A percentile compares a stretch with the other conserved stretches of the same genome.
Conservation (phyloP, 371 early-diverging fungal genomes). For the Mucor indicus region DNA sequence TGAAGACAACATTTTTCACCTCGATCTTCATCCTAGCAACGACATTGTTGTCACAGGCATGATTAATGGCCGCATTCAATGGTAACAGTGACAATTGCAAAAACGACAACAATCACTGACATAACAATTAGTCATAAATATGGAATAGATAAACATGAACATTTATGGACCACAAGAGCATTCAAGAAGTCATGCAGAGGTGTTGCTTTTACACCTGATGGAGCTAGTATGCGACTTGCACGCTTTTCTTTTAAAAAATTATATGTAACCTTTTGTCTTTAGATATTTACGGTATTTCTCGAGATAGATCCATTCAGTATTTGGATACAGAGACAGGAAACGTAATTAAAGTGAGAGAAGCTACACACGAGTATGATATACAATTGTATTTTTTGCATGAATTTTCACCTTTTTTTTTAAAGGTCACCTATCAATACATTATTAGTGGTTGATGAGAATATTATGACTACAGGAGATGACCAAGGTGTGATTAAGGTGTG, state of each 20-base stretch:
- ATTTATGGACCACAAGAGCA: slow-evolving; percentile 56
- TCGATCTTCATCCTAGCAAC: slow-evolving; percentile 71
- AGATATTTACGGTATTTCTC: slow-evolving; percentile 72
- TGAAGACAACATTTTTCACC: slow-evolving; percentile 59
- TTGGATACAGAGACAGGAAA: slow-evolving; percentile 71
- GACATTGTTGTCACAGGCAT: slow-evolving; percentile 72
- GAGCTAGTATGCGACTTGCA: slow-evolving; percentile 45
- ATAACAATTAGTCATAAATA: slow-evolving; percentile 49
- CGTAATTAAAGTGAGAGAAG: slow-evolving; percentile 52
- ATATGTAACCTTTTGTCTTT: not conserved
- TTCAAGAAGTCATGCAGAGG: slow-evolving; percentile 85
- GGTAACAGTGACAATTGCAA: too few species aligned
- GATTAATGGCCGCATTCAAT: slow-evolving; percentile 74
- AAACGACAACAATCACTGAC: too few species aligned
- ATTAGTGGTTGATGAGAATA: slow-evolving; percentile 59
- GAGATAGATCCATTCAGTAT: slow-evolving; percentile 74
- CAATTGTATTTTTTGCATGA: not conserved
- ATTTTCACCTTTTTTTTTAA: not conserved
- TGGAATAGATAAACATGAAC: slow-evolving; percentile 51
- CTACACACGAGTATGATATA: slow-evolving; percentile 70
- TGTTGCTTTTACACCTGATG: slow-evolving; percentile 73
- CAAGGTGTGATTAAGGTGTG: slow-evolving; percentile 87
- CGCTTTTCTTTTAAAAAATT: not conserved
- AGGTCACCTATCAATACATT: slow-evolving; percentile 76
- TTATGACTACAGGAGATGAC: slow-evolving; percentile 91